These are phyloP conservation scores for Phytophthora pistaciae DNA, from an alignment of 352 stramenopile species.

Conservation along the genomic window DNA sequence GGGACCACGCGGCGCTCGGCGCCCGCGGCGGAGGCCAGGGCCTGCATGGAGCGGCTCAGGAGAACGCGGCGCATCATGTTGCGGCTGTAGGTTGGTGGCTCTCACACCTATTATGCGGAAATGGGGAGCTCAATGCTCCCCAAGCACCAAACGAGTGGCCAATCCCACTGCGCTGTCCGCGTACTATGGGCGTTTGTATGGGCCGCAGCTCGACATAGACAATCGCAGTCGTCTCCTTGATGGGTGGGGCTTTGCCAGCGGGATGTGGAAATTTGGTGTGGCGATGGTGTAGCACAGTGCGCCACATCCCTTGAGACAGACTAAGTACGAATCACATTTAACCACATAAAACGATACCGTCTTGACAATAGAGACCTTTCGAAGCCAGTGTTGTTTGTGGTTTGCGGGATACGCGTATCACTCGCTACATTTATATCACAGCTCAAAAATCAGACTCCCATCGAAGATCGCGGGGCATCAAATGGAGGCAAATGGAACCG, in stretches of 20 bases:
- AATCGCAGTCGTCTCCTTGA: constrained; percentile 19
- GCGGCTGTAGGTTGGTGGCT: constrained; percentile 1
- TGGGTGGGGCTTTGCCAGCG: constrained; percentile 14
- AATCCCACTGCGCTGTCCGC: constrained; percentile 6
- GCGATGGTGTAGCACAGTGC: neutral
- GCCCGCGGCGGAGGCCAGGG: constrained; percentile 13
- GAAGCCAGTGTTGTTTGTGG: no score
- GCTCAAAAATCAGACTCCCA: no score
- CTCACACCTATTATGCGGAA: constrained; percentile 27
- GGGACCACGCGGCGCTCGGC: constrained; percentile 23
- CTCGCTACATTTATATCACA: no score
- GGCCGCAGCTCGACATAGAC: constrained; percentile 9
- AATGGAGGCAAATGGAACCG: no score
- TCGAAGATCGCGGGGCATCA: no score
- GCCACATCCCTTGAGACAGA: no score
- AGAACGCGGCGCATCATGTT: constrained; percentile 48
- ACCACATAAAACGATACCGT: no score
- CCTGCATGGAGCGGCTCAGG: constrained; percentile 41
- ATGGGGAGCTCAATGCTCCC: no score
- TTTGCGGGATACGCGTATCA: no score
- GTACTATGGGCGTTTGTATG: constrained; percentile 13
- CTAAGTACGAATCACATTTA: no score
- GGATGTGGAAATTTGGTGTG: neutral
- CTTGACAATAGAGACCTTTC: no score
- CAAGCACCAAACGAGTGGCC: constrained; percentile 39